Percentiles rank a stretch among this genome's conserved stretches.
These are phyloP conservation scores for Glutinoglossum americanum DNA, from an alignment of 495 filamentous ascomycete genomes.

Conservation along the genomic window DNA sequence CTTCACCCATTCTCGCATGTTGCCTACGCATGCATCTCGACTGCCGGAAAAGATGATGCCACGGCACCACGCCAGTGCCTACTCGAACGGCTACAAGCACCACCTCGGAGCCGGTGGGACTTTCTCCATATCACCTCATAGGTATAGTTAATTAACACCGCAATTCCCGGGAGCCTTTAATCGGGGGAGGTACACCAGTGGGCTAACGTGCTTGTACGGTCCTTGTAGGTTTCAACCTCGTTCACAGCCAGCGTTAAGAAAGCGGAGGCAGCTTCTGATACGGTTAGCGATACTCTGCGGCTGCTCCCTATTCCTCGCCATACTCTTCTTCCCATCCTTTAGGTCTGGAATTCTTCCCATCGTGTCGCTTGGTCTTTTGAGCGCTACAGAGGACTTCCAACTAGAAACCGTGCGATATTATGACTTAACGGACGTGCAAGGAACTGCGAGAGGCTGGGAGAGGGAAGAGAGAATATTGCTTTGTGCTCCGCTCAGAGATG, in stretches of 20 bases:
- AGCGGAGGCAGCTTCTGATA: slow-evolving; percentile 51
- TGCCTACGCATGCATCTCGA: slow-evolving; percentile 15
- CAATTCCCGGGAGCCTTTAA: not conserved
- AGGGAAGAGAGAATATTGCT: slow-evolving; percentile 84
- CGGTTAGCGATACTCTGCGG: slow-evolving; percentile 33
- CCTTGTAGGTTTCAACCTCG: slow-evolving; percentile 62
- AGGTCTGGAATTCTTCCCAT: slow-evolving; percentile 39
- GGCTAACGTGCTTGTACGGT: not conserved
- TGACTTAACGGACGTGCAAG: slow-evolving; percentile 77
- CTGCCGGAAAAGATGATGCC: slow-evolving; percentile 28
- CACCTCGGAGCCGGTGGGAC: slow-evolving; percentile 31
- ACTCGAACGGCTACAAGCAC: slow-evolving; percentile 61
- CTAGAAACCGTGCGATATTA: slow-evolving; percentile 93
- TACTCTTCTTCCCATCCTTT: slow-evolving; percentile 43
- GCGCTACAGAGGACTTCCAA: slow-evolving; percentile 45
- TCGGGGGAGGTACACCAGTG: not conserved
- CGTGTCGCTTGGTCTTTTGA: slow-evolving; percentile 50
- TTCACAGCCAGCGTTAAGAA: slow-evolving; percentile 48
- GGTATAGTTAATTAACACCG: slow-evolving; percentile 28
- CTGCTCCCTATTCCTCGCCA: slow-evolving; percentile 16
- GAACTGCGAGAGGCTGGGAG: slow-evolving; percentile 81
- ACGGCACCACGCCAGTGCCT: slow-evolving; percentile 35
- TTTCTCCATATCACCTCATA: slow-evolving; percentile 78
- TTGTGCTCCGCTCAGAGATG: slow-evolving; percentile 87
- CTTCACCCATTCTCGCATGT: slow-evolving; percentile 9